phyloP scores from a whole-genome alignment of 1,284 basidiomycete genomes.

The Flammula alnicola region DNA sequence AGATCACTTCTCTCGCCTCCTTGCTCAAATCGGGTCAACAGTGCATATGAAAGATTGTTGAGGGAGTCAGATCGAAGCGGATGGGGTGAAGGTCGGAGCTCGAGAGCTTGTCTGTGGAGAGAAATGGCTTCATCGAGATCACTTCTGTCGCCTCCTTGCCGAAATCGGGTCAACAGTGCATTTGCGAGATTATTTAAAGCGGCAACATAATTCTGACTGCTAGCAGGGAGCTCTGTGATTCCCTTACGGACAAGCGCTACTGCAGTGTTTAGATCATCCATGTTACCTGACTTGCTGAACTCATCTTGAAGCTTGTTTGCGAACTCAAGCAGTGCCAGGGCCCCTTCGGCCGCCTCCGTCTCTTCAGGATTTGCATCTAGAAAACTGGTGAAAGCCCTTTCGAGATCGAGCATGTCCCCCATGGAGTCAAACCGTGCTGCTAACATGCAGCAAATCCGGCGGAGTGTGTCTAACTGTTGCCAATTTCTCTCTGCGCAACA shows the following conservation, averaged over 20 bases:
- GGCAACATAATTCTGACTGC: background rate
- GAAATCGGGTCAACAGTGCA: background rate
- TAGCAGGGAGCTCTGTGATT: background rate
- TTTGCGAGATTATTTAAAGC: background rate
- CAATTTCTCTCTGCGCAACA: no score
- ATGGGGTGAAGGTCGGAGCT: background rate
- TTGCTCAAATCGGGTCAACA: background rate
- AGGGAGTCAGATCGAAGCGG: background rate
- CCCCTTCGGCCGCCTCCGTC: background rate
- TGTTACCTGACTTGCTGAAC: background rate
- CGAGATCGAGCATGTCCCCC: background rate
- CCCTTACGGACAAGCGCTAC: background rate
- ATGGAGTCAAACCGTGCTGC: background rate
- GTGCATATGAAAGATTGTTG: background rate
- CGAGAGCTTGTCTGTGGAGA: constrained; percentile 5
- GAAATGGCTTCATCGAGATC: constrained; percentile 12
- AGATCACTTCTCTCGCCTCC: background rate
- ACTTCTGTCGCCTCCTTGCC: background rate
- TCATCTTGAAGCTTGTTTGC: background rate
- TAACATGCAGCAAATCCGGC: background rate
- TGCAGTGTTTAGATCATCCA: background rate
- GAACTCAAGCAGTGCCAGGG: background rate
- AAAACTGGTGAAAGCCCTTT: background rate
- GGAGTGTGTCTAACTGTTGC: no score
- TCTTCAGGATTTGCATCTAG: background rate